phyloP scores from a whole-genome alignment of 768 basidiomycete genomes.

The Lanmaoa rubissima region DNA sequence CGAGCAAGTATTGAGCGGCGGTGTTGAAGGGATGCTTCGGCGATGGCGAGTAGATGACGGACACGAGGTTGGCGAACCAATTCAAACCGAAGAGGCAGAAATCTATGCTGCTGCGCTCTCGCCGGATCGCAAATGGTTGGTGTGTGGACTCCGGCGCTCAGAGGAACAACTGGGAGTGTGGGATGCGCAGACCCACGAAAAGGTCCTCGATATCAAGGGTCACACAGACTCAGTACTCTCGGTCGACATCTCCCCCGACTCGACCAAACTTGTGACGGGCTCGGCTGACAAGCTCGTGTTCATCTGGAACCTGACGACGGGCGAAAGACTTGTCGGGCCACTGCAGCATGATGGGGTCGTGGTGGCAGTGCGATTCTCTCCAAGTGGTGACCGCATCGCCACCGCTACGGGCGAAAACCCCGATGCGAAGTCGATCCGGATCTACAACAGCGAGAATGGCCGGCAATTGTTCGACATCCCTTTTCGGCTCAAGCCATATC shows the following conservation, averaged over 20 bases:
- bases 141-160: not conserved
- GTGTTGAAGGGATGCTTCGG: not conserved
- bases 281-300: not conserved
- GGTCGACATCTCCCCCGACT: not conserved
- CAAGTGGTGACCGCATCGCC: slow-evolving; percentile 4
- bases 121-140: not conserved
- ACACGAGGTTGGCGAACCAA: not conserved
- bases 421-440: not conserved
- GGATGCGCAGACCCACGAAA: not conserved
- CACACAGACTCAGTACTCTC: not conserved
- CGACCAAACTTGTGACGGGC: not conserved
- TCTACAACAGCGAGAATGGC: slow-evolving; percentile 1
- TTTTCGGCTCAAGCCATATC: not conserved
- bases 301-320: not conserved
- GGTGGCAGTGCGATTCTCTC: not conserved
- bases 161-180: too few relatives aligned
- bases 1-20: not conserved
- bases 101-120: not conserved
- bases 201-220: not conserved
- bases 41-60: not conserved
- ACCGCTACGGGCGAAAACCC: not conserved
- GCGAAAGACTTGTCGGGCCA: not conserved
- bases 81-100: not conserved
- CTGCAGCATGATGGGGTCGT: not conserved
- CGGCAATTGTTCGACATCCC: slow-evolving; percentile 1